Evolutionary conservation across 2,329 filamentous ascomycete species (phyloP).

Genomic region (Nemania bipapillata): DNA sequence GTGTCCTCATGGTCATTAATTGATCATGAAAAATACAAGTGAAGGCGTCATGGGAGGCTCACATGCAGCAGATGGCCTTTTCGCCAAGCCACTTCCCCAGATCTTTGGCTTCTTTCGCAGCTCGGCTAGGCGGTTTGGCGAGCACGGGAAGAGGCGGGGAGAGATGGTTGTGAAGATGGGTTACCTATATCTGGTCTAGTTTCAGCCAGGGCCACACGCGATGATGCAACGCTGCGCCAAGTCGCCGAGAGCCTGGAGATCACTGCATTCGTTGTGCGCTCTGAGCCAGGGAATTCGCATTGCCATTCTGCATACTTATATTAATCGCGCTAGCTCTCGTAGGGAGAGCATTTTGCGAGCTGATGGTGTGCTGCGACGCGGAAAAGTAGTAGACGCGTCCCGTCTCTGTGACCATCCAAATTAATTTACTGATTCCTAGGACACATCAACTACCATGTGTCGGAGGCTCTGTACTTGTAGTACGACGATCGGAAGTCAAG

Average conservation of each 20-base stretch:
- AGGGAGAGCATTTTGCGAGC: neutral
- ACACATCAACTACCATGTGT: neutral
- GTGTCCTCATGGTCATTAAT: conserved; percentile 15
- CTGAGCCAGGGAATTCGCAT: conserved; percentile 7
- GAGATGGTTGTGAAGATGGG: conserved; percentile 29
- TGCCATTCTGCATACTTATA: conserved; percentile 1
- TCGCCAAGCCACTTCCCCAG: conserved; percentile 38
- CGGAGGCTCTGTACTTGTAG: conserved; percentile 5
- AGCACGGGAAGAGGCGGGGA: conserved; percentile 37
- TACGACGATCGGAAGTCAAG: no score
- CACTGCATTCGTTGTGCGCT: conserved; percentile 9
- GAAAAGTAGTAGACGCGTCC: neutral
- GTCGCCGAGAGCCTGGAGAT: conserved; percentile 35
- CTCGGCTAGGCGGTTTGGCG: conserved; percentile 16
- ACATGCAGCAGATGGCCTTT: conserved; percentile 22
- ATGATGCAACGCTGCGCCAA: conserved; percentile 36
- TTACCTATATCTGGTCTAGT: conserved; percentile 23
- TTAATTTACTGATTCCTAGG: neutral
- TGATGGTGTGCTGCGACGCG: neutral
- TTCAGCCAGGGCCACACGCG: conserved; percentile 10
- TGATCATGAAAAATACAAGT: conserved; percentile 16
- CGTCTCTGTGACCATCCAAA: neutral
- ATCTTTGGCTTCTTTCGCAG: conserved; percentile 21
- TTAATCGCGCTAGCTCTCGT: conserved; percentile 6
- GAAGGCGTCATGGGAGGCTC: conserved; percentile 27